A percentile compares a stretch with the other conserved stretches of the same genome.
phyloP scores from a whole-genome alignment of 768 basidiomycete genomes.

The Mycena galopus region DNA sequence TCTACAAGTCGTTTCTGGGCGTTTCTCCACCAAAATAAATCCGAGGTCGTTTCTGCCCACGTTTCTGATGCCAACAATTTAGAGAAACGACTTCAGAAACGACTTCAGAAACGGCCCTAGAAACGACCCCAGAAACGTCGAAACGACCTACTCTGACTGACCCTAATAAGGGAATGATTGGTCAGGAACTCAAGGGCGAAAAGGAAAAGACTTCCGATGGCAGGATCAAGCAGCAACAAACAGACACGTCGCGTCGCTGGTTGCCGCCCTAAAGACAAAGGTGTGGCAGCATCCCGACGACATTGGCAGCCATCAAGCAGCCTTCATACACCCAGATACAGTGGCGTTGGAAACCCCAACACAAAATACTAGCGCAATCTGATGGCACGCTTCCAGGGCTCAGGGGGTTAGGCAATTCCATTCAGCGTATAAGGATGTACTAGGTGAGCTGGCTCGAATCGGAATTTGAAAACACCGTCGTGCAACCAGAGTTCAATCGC shows the following conservation, averaged over 20 bases:
- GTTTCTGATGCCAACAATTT: no score
- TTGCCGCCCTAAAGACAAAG: neutral
- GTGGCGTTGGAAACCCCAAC: conserved; percentile 1
- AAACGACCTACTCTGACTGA: no score
- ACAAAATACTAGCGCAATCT: conserved; percentile 5
- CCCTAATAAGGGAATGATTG: no score
- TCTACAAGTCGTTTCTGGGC: no score
- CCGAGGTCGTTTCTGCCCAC: no score
- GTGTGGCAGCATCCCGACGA: conserved; percentile 3
- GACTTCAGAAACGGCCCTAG: no score
- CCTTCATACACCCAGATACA: conserved; percentile 10
- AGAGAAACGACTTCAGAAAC: no score
- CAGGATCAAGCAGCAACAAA: conserved; percentile 1
- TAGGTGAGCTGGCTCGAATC: conserved; percentile 8
- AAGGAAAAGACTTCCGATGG: no score
- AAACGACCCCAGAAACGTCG: no score
- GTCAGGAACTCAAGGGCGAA: no score
- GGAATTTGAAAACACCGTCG: conserved; percentile 5
- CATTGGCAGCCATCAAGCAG: conserved; percentile 9
- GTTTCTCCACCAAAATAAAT: no score
- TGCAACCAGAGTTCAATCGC: conserved; percentile 17
- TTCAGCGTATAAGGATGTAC: conserved; percentile 10
- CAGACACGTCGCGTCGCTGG: conserved; percentile 2
- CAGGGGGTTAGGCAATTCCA: conserved; percentile 9
- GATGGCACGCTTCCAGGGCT: conserved; percentile 2